Percentiles rank a stretch among this genome's conserved stretches.
These are phyloP conservation scores for Dendrobium officinale DNA, from an alignment of 106 monocot species.

Conservation along the genomic window DNA sequence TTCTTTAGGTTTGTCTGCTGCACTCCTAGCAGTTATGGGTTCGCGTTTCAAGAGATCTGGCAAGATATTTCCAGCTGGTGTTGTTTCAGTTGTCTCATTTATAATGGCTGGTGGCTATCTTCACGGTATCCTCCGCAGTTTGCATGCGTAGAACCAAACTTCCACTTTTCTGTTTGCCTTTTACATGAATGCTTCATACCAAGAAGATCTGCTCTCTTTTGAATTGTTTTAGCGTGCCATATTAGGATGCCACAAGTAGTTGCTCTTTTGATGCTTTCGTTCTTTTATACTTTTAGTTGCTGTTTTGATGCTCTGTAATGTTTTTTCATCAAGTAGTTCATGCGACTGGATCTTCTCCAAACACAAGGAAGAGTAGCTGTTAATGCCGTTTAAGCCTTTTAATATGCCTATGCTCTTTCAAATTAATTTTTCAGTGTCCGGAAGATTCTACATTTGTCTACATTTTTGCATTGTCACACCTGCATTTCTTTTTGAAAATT, in stretches of 20 bases:
- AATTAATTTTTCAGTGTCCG: not conserved
- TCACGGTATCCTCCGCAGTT: constrained; percentile 72
- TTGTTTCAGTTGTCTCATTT: constrained; percentile 71
- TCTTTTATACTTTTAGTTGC: not conserved
- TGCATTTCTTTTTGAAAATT: not conserved
- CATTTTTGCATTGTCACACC: not conserved
- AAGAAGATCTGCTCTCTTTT: not conserved
- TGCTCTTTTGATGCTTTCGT: not conserved
- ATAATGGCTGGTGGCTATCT: constrained; percentile 82
- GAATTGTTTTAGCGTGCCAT: not conserved
- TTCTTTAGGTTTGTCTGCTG: constrained; percentile 65
- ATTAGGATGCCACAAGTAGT: too few relatives aligned
- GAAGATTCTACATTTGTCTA: not conserved
- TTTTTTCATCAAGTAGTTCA: not conserved
- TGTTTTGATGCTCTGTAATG: not conserved
- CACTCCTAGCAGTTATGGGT: constrained; percentile 87
- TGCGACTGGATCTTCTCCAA: not conserved
- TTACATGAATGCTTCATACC: not conserved
- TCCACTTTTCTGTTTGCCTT: not conserved
- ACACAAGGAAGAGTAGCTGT: not conserved
- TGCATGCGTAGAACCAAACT: constrained; percentile 20
- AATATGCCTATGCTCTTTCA: not conserved
- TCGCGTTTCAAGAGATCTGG: constrained; percentile 88
- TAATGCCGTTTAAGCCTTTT: not conserved
- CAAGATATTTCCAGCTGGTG: constrained; percentile 88